phyloP scores from a whole-genome alignment of 345 rosid species.

The Eucalyptus decipiens region DNA sequence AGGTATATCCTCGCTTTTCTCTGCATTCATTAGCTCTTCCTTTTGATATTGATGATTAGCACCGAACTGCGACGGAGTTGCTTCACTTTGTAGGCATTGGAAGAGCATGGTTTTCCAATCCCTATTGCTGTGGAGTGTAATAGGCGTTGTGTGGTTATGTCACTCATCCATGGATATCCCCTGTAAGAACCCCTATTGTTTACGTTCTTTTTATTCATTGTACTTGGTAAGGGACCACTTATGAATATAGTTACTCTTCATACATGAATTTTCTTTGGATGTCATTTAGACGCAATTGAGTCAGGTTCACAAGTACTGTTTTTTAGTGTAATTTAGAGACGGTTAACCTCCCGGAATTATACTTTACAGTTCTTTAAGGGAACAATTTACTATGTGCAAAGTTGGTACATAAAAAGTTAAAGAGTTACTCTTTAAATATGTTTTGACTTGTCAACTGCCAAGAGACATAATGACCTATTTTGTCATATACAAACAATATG shows the following conservation, averaged over 20 bases:
- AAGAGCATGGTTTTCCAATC: conserved; percentile 80
- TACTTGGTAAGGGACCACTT: not conserved
- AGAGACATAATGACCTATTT: not conserved
- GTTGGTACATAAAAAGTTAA: not conserved
- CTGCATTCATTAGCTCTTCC: not conserved
- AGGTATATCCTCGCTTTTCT: conserved; percentile 23
- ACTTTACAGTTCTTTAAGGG: not conserved
- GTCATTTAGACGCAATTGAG: not conserved
- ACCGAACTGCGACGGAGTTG: not conserved
- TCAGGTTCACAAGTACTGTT: not conserved
- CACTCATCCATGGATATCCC: conserved; percentile 83
- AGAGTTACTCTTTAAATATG: not conserved
- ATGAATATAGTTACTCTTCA: not conserved
- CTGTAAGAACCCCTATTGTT: conserved; percentile 34
- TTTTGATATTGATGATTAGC: not conserved
- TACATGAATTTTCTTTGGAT: not conserved
- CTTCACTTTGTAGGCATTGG: conserved; percentile 53
- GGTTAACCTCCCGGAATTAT: too few species aligned
- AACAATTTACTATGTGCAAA: not conserved
- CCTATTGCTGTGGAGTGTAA: conserved; percentile 83
- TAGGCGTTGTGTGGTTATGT: conserved; percentile 90
- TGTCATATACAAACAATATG: not conserved
- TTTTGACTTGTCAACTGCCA: not conserved
- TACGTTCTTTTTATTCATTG: not conserved
- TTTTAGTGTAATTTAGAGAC: not conserved